Evolutionary conservation across 169 alveolate species (phyloP), one percentile per base, ranked within the genome.

Genomic region (Pseudocohnilembus persalinus): DNA sequence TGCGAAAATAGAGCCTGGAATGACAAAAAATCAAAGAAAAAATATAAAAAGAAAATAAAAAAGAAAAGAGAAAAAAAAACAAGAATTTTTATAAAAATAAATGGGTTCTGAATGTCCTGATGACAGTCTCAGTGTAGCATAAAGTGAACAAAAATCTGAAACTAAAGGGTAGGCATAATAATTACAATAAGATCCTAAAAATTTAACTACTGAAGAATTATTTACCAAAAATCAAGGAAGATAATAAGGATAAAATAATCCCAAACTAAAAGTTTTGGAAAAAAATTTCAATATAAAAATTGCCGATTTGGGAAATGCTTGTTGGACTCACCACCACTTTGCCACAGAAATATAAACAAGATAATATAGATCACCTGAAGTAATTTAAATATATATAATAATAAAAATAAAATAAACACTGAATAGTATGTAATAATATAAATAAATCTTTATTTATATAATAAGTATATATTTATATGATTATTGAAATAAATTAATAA

Each of bases 331-430:
- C 88, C 98, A 98, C 90, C 99, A 98, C 84, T 98, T 98, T 92
- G 94, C 99, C 33, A 98, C 98, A 29, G 99, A 98, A 87, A 99
- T 99, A 29, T 99, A 99, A 91, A 99, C 99, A n/a, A 91, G 99
- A 77, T 99, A 99, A 93, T 99, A 99, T 93, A 87, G 99, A 76
- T 95, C 99, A 31, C 99, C 99, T 0, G 99, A 99, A 91, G 99
- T 98, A 25, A 90, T 90, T 82, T 4, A 29, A 15, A 27, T n/a
- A 29, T 63, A 0, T 31, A 31, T 77, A 31, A 77, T 77, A 0
- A 1, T 24, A 1, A 31, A 15, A 0, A 77, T 1, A n/a, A n/a
- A n/a, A n/a, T n/a, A n/a, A n/a, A n/a, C n/a, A n/a, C n/a, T n/a
- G n/a, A n/a, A n/a, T n/a, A n/a, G n/a, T n/a, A n/a, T n/a, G n/a